Evolutionary conservation across 2,329 filamentous ascomycete species (phyloP).

Genomic region (Delphinella strobiligena): DNA sequence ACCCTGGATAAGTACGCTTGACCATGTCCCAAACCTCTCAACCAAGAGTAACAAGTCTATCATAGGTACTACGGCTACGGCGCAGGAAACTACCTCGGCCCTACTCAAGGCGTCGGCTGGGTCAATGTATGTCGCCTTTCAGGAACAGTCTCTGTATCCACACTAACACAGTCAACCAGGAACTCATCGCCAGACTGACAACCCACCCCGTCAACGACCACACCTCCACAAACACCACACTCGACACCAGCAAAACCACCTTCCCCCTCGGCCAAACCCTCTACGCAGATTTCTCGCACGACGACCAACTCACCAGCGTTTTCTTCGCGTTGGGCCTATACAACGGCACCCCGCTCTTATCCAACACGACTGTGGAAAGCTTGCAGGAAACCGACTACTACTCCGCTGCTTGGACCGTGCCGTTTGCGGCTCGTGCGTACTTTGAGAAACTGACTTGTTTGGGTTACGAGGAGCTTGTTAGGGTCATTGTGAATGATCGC

Average conservation of each 20-base stretch:
- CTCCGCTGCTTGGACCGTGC: slow-evolving; percentile 66
- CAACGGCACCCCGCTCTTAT: slow-evolving; percentile 45
- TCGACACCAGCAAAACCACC: slow-evolving; percentile 53
- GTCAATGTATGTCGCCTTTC: too few relatives aligned
- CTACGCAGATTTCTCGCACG: slow-evolving; percentile 87
- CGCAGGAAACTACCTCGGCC: slow-evolving; percentile 63
- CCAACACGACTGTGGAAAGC: slow-evolving; percentile 36
- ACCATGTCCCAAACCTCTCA: too few relatives aligned
- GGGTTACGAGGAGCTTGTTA: slow-evolving; percentile 49
- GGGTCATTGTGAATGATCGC: too few relatives aligned
- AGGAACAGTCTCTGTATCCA: too few relatives aligned
- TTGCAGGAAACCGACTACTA: slow-evolving; percentile 51
- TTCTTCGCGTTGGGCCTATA: slow-evolving; percentile 70
- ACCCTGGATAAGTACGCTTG: too few relatives aligned
- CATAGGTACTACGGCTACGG: slow-evolving; percentile 79
- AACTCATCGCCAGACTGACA: slow-evolving; percentile 73
- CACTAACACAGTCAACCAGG: too few relatives aligned
- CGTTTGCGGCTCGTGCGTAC: slow-evolving; percentile 71
- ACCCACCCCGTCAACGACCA: slow-evolving; percentile 54
- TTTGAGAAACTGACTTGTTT: slow-evolving; percentile 75
- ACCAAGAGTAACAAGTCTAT: slow-evolving; percentile 70
- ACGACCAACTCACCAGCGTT: slow-evolving; percentile 72
- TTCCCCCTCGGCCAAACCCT: slow-evolving; percentile 59
- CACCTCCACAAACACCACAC: slow-evolving; percentile 66
- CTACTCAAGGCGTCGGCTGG: slow-evolving; percentile 82